Conservation (phyloP, 1,284 basidiomycete species). For the Austroboletus novae-zelandiae region DNA sequence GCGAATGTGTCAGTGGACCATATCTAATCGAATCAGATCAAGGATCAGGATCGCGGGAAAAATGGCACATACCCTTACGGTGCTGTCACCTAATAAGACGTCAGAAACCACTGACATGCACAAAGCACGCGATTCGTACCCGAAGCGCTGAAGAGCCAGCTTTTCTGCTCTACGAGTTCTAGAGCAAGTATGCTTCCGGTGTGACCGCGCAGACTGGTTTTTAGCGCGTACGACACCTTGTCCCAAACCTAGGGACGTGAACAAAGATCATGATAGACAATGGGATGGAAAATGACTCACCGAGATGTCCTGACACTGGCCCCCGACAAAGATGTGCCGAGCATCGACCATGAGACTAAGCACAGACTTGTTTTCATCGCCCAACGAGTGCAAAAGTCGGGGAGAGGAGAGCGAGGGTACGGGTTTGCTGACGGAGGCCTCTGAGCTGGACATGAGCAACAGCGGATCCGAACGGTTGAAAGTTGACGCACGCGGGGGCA, state of each 20-base stretch:
- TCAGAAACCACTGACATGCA: conserved; percentile 2
- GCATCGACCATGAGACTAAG: conserved; percentile 75
- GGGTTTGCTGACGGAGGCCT: conserved; percentile 60
- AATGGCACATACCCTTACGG: conserved; percentile 59
- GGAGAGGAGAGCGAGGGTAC: conserved; percentile 43
- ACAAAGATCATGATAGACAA: conserved; percentile 1
- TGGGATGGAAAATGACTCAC: conserved; percentile 6
- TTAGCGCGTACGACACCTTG: conserved; percentile 64
- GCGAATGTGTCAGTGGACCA: conserved; percentile 79
- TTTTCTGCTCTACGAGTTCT: conserved; percentile 70
- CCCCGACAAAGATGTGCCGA: conserved; percentile 79
- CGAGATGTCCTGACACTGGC: conserved; percentile 71
- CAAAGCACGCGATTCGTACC: conserved; percentile 41
- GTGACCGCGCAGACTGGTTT: conserved; percentile 80
- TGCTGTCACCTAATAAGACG: conserved; percentile 68
- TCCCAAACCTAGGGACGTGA: conserved; percentile 71
- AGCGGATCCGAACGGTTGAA: not conserved
- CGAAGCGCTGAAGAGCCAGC: conserved; percentile 86
- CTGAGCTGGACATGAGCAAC: conserved; percentile 15
- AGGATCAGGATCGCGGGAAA: not conserved
- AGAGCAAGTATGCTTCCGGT: conserved; percentile 84
- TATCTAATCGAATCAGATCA: conserved; percentile 46
- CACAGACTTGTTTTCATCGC: conserved; percentile 66
- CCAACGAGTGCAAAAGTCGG: conserved; percentile 64
- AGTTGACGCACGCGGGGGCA: conserved; percentile 27